Evolutionary conservation across 2,329 filamentous ascomycete species (phyloP).

Genomic region (Aspergillus carbonarius): DNA sequence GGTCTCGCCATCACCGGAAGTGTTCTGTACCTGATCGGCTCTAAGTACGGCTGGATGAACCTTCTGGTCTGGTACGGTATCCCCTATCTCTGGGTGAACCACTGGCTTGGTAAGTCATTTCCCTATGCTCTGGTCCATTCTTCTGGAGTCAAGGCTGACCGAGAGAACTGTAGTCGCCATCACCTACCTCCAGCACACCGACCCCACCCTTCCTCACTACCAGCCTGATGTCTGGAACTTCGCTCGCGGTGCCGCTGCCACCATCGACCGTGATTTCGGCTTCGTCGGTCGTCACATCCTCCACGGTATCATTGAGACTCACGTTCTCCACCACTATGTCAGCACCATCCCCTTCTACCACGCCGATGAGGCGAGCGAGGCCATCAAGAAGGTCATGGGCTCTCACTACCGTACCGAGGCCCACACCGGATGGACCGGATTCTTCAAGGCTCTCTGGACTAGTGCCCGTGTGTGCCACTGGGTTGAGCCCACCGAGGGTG

Average conservation of each 20-base stretch:
- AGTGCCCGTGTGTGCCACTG: constrained; percentile 89
- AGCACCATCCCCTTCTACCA: constrained; percentile 96
- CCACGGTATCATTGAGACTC: constrained; percentile 96
- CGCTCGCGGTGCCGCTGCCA: constrained; percentile 87
- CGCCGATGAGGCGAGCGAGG: constrained; percentile 89
- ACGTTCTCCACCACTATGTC: constrained; percentile 97
- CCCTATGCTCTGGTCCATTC: background rate
- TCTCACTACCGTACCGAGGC: constrained; percentile 87
- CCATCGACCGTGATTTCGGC: constrained; percentile 95
- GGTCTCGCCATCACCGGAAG: constrained; percentile 66
- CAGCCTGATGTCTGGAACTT: constrained; percentile 84
- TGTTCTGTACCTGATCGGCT: constrained; percentile 67
- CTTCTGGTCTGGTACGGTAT: constrained; percentile 91
- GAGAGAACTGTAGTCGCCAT: constrained; percentile 70
- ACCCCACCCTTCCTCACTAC: constrained; percentile 92
- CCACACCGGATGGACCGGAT: constrained; percentile 73
- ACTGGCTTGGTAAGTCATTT: constrained; percentile 83
- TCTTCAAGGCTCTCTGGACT: constrained; percentile 78
- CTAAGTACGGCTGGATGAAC: constrained; percentile 80
- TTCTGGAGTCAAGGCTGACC: constrained; percentile 14
- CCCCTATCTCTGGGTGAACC: constrained; percentile 97
- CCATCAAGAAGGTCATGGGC: constrained; percentile 94
- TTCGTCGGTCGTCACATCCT: constrained; percentile 89
- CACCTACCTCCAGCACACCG: constrained; percentile 96
- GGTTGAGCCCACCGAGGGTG: constrained; percentile 87